These are phyloP conservation scores for Coniferiporia sulphurascens DNA, from an alignment of 1,284 basidiomycete species.

Conservation along the genomic window DNA sequence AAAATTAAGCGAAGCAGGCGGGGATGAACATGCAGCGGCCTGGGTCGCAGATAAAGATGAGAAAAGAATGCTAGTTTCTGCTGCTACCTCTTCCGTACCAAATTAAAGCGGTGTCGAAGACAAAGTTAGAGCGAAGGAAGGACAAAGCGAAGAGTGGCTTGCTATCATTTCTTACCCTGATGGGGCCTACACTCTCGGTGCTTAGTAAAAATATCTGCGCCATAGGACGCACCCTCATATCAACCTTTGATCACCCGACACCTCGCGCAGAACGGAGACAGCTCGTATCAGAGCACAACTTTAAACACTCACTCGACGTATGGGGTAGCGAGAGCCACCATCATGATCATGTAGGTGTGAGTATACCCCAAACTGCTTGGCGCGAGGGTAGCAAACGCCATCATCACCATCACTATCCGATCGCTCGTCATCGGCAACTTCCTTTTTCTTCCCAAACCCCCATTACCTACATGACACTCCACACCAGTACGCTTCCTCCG, in stretches of 20 bases:
- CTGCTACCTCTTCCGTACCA: no score
- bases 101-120: no score
- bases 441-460: background rate
- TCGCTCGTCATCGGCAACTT: background rate
- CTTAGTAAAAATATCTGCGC: background rate
- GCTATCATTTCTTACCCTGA: background rate
- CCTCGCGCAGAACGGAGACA: background rate
- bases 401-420: background rate
- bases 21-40: no score
- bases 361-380: no score
- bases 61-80: no score
- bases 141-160: no score
- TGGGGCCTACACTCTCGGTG: background rate
- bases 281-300: background rate
- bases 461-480: slow-evolving; percentile 4
- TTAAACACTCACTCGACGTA: background rate
- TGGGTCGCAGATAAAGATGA: no score
- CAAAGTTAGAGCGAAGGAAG: no score
- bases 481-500: slow-evolving; percentile 41
- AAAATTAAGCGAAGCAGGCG: background rate
- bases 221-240: background rate
- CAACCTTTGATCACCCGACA: background rate
- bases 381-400: background rate
- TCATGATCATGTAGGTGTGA: no score
- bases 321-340: no score